Base-by-base conservation (phyloP, 371 early-diverging fungal genomes). In the Mucor racemosus region DNA sequence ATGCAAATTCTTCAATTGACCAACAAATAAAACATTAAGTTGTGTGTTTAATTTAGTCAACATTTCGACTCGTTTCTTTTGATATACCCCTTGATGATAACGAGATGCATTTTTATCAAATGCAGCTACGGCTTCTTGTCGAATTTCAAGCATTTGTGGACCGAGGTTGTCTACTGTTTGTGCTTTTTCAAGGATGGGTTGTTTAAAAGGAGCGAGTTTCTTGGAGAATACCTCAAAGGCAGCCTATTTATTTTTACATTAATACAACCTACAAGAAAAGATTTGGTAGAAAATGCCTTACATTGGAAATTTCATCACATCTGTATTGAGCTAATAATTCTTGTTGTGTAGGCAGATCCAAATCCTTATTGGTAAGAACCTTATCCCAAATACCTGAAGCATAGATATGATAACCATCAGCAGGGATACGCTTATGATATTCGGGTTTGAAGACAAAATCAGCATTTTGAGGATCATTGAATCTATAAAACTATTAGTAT, bases 301-400 rank as follows among this genome's bases (percentile, higher is more conserved):
- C 86, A 54, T 84, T 87, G 33, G 94, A 89, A 66, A 99, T 97
- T 74, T 99, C 99, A 68, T 99, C 99, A 74, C 99, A 99, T 56
- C 99, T 91, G 76, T 92, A 98, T 80, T 98, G 97, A 26, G 99
- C 98, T 62, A 99, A 81, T 38, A 99, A 78, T 72, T 98, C 94
- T 79, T 97, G 97, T 74, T 99, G 98, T 1, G 98, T 97, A 4
- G 99, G 99, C 46, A 99, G 77, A 82, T 99, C 99, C 64, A 99
- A 80, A 67, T 98, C 99, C 67, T 92, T 92, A 85, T 96, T 97
- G 69, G 91, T 87, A 64, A 93, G 78, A 44, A 98, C 94, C 81
- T 95, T 94, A 64, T 90, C 88, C 99, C 99, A 99, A 50, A 99
- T 94, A 53, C 90, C 81, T 54, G 92, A 86, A 10, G 95, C 95